phyloP scores from a whole-genome alignment of 2,329 filamentous ascomycete genomes.

The Arthrinium puccinioides region DNA sequence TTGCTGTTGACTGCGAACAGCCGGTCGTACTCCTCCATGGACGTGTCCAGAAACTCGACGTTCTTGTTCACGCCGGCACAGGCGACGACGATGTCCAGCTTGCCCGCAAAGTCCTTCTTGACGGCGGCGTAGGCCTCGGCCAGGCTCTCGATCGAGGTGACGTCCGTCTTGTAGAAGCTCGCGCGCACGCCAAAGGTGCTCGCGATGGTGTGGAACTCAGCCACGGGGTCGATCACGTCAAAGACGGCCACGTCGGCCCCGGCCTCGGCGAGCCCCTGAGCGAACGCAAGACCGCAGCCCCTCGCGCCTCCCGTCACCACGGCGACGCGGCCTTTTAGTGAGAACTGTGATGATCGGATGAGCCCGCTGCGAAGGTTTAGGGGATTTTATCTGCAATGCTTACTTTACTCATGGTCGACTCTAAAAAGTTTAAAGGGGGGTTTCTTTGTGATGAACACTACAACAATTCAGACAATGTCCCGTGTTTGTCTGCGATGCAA shows the following conservation, averaged over 20 bases:
- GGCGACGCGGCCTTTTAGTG: slow-evolving; percentile 37
- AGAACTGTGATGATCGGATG: too few species aligned
- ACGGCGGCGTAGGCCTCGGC: slow-evolving; percentile 22
- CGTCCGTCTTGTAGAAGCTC: slow-evolving; percentile 32
- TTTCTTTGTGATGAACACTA: too few species aligned
- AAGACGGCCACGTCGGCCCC: slow-evolving; percentile 40
- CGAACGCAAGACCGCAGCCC: slow-evolving; percentile 38
- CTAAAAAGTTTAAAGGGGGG: too few species aligned
- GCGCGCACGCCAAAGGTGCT: slow-evolving; percentile 33
- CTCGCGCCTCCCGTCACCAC: slow-evolving; percentile 38
- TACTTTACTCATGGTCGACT: too few species aligned
- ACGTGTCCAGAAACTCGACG: slow-evolving; percentile 34
- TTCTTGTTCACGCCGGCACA: slow-evolving; percentile 38
- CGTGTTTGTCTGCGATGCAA: too few species aligned
- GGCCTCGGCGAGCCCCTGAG: slow-evolving; percentile 35
- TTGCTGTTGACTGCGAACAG: slow-evolving; percentile 35
- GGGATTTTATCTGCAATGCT: too few species aligned
- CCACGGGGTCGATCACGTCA: slow-evolving; percentile 32
- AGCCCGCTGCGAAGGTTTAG: too few species aligned
- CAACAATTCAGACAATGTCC: too few species aligned
- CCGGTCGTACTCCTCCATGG: slow-evolving; percentile 31
- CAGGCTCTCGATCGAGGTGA: slow-evolving; percentile 22
- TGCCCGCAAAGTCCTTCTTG: slow-evolving; percentile 20
- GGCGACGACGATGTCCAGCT: slow-evolving; percentile 34
- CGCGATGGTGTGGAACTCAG: slow-evolving; percentile 30